A percentile compares a stretch with the other conserved stretches of the same genome.
phyloP scores from a whole-genome alignment of 2,329 filamentous ascomycete genomes.

The Didymella exigua region DNA sequence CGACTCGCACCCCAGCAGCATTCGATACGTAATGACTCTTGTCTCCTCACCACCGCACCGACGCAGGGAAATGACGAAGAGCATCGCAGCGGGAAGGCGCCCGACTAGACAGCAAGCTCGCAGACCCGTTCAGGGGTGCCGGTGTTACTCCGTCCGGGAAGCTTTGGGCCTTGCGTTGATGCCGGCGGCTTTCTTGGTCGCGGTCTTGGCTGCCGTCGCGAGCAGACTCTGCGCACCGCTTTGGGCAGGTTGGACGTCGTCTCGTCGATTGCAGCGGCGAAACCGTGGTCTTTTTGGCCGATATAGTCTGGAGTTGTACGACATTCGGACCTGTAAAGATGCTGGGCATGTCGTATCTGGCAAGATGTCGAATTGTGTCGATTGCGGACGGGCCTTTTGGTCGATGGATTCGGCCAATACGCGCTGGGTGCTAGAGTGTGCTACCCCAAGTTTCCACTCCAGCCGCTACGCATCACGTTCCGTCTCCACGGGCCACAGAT shows the following conservation, averaged over 20 bases:
- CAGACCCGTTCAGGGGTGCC: not conserved
- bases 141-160: not conserved
- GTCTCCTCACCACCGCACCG: not conserved
- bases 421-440: no score
- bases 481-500: no score
- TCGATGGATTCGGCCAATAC: no score
- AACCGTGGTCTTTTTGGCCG: not conserved
- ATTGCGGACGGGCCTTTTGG: not conserved
- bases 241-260: not conserved
- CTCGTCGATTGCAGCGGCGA: not conserved
- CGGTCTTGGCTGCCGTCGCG: not conserved
- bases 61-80: not conserved
- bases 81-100: not conserved
- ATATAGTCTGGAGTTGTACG: not conserved
- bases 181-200: not conserved
- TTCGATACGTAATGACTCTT: not conserved
- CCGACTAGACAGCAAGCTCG: conserved; percentile 1
- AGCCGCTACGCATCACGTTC: no score
- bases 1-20: not conserved
- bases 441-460: no score
- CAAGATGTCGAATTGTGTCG: not conserved
- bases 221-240: not conserved
- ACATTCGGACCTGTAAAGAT: not conserved
- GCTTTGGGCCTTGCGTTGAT: not conserved
- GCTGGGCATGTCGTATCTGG: not conserved